Percentiles rank a stretch among this genome's conserved stretches.
Evolutionary conservation across 2,329 filamentous ascomycete genomes (phyloP).

Genomic region (Aotearoamyces nothofagi): DNA sequence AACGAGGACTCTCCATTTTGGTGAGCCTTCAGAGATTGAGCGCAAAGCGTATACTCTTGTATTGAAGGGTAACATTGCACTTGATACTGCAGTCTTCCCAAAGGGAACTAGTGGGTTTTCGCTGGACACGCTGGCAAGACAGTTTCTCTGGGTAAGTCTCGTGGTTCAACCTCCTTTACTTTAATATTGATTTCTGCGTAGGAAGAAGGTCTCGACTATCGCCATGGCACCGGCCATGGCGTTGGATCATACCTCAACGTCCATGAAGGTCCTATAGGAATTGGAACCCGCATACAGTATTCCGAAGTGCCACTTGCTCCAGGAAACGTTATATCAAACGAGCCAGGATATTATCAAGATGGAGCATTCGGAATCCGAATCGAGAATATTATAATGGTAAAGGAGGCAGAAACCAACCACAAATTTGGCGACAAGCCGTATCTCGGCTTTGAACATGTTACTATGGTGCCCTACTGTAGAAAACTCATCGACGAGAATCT

Average conservation of each 20-base stretch:
- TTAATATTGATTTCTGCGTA: conserved; percentile 13
- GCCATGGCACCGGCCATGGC: conserved; percentile 91
- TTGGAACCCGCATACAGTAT: conserved; percentile 83
- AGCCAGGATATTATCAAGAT: conserved; percentile 96
- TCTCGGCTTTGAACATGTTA: conserved; percentile 91
- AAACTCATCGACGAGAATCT: conserved; percentile 68
- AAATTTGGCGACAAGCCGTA: conserved; percentile 90
- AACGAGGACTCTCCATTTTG: conserved; percentile 86
- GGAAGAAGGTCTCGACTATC: conserved; percentile 76
- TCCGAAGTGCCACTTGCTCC: conserved; percentile 76
- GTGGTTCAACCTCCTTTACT: background rate
- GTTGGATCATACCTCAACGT: conserved; percentile 94
- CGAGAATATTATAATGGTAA: conserved; percentile 88
- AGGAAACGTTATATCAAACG: conserved; percentile 93
- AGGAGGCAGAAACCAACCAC: conserved; percentile 73
- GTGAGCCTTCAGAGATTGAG: conserved; percentile 68
- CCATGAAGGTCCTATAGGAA: conserved; percentile 92
- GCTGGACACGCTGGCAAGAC: conserved; percentile 74
- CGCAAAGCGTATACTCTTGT: conserved; percentile 86
- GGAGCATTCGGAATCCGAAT: conserved; percentile 89
- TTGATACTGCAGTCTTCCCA: conserved; percentile 78
- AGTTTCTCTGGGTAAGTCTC: conserved; percentile 68
- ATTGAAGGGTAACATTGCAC: conserved; percentile 80
- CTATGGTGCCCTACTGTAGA: conserved; percentile 87
- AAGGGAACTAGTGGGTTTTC: conserved; percentile 93